Percentiles rank a stretch among this genome's conserved stretches.
Conservation (phyloP, 208 protist species). For the Leptomonas pyrrhocoris region DNA sequence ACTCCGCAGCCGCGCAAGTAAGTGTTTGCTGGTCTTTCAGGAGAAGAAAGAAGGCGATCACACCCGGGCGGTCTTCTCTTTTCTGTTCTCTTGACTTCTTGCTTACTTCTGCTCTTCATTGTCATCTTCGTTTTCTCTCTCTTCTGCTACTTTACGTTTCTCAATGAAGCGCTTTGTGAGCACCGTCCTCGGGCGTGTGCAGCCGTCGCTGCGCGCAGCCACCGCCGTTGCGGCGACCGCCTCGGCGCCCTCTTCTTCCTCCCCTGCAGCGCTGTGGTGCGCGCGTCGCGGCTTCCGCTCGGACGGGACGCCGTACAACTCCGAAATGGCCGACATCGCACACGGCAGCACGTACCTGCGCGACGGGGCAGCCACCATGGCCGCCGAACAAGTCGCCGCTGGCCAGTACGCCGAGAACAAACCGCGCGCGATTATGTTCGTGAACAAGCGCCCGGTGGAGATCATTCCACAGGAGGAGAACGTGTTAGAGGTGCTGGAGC, state of each 20-base stretch:
- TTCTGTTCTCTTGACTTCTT: too few relatives aligned
- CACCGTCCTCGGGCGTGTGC: constrained; percentile 8
- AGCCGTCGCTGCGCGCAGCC: neutral
- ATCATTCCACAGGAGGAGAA: constrained; percentile 93
- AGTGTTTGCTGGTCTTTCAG: too few relatives aligned
- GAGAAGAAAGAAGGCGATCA: too few relatives aligned
- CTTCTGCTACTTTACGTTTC: too few relatives aligned
- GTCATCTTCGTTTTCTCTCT: too few relatives aligned
- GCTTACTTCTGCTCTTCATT: too few relatives aligned
- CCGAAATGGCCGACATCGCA: constrained; percentile 53
- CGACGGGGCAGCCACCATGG: constrained; percentile 41
- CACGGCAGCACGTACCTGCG: constrained; percentile 71
- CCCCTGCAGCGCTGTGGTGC: constrained; percentile 13
- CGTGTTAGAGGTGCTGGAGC: constrained; percentile 88
- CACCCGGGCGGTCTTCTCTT: too few relatives aligned
- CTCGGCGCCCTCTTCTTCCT: neutral
- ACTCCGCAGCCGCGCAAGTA: too few relatives aligned
- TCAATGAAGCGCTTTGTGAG: constrained; percentile 25
- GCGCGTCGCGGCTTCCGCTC: constrained; percentile 62
- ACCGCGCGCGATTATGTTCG: constrained; percentile 91
- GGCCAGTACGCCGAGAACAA: constrained; percentile 89
- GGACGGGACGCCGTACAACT: constrained; percentile 76
- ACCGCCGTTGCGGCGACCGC: neutral
- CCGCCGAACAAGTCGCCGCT: constrained; percentile 71
- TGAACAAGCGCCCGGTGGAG: constrained; percentile 90